Percentiles rank a stretch among this genome's conserved stretches.
Conservation (phyloP, 352 stramenopile species). For the Globisporangium emineosum region DNA sequence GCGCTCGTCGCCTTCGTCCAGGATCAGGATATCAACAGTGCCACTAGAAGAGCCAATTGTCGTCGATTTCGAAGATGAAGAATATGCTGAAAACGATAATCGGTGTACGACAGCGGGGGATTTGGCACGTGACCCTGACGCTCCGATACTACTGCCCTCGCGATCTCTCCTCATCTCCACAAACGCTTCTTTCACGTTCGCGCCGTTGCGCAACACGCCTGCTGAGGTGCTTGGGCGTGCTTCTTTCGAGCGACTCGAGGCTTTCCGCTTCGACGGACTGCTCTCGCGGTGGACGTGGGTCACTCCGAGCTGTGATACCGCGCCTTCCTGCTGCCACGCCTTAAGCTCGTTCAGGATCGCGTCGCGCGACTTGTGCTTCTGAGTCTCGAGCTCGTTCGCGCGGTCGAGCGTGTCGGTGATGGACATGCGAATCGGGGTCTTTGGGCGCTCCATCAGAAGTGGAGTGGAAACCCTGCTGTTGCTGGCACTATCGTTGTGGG, state of each 20-base stretch:
- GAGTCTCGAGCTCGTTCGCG: slow-evolving; percentile 54
- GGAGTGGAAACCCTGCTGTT: background rate
- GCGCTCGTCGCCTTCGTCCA: slow-evolving; percentile 46
- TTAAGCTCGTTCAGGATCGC: slow-evolving; percentile 64
- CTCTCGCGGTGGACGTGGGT: slow-evolving; percentile 14
- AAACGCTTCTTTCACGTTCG: slow-evolving; percentile 52
- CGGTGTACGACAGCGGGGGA: slow-evolving; percentile 7
- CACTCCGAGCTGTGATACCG: slow-evolving; percentile 38
- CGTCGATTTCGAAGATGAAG: slow-evolving; percentile 8
- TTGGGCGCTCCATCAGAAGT: slow-evolving; percentile 32
- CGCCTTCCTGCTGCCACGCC: slow-evolving; percentile 61
- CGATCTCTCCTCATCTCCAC: slow-evolving; percentile 24
- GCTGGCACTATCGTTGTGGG: background rate
- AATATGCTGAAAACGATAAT: slow-evolving; percentile 11
- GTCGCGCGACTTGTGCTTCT: slow-evolving; percentile 60
- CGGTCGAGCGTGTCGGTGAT: slow-evolving; percentile 80
- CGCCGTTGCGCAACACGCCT: slow-evolving; percentile 38
- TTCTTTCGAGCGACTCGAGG: slow-evolving; percentile 7
- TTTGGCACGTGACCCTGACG: background rate
- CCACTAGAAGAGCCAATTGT: background rate
- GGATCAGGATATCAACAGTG: slow-evolving; percentile 52
- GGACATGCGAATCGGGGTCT: slow-evolving; percentile 60
- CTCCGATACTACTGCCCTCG: background rate
- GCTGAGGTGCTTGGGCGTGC: slow-evolving; percentile 49
- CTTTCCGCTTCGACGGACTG: slow-evolving; percentile 23